These are phyloP conservation scores for Mycosphaerella sp. DNA, from an alignment of 2,329 filamentous ascomycete species.

Conservation along the genomic window DNA sequence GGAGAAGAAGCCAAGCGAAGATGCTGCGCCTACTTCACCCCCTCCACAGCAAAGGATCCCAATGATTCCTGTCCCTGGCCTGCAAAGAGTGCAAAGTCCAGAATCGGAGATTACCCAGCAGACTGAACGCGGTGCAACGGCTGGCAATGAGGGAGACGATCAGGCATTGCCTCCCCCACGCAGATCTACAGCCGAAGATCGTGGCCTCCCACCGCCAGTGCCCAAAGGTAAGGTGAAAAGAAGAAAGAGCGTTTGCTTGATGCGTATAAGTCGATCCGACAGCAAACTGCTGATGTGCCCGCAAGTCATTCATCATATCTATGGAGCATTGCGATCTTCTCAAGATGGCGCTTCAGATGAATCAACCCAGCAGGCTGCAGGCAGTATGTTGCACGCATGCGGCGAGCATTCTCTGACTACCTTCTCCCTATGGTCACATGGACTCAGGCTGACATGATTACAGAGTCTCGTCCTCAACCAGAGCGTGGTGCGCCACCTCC, in stretches of 20 bases:
- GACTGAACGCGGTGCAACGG: constrained; percentile 34
- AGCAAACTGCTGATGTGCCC: constrained; percentile 8
- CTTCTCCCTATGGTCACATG: constrained; percentile 5
- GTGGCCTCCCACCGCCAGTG: constrained; percentile 38
- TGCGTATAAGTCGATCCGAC: constrained; percentile 8
- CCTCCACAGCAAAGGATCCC: constrained; percentile 41
- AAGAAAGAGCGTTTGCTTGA: constrained; percentile 8
- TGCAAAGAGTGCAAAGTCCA: constrained; percentile 53
- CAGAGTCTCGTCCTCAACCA: constrained; percentile 20
- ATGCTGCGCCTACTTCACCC: constrained; percentile 23
- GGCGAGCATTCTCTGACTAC: constrained; percentile 10
- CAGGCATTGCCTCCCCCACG: constrained; percentile 40
- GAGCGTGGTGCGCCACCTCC: constrained; percentile 19
- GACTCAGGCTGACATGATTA: constrained; percentile 7
- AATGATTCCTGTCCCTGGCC: constrained; percentile 53
- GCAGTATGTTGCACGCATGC: constrained; percentile 12
- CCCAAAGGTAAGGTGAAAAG: constrained; percentile 46
- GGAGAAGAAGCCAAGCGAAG: constrained; percentile 36
- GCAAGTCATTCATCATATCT: constrained; percentile 5
- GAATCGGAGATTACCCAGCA: constrained; percentile 41
- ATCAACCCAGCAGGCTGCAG: constrained; percentile 5
- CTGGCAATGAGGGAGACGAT: constrained; percentile 52
- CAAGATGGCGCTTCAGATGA: constrained; percentile 11
- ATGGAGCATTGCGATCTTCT: constrained; percentile 9
- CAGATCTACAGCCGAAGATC: constrained; percentile 36